Base-by-base conservation (phyloP, 179 eudicot species). In the Spergularia azorica region DNA sequence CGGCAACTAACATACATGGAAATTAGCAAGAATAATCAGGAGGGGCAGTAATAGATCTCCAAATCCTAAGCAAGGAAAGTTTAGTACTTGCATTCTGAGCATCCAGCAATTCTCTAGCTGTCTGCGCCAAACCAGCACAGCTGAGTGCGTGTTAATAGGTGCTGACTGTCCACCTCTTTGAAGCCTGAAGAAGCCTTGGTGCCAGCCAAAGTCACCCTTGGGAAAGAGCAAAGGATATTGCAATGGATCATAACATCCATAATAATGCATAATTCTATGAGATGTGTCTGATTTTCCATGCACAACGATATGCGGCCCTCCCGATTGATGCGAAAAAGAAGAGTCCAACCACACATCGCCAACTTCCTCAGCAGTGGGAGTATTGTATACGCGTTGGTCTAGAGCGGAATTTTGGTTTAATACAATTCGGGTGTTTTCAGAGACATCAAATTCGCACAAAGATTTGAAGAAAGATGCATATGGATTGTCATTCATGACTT, bases 191-290 rank as follows among this genome's bases (percentile, higher is more conserved):
- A 62, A 18, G 0, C 77, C 67, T 48, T 46, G 48, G 11, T 62
- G 38, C 77, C 77, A 74, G 0, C 69, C 60, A 74, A 41, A 39
- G 0, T 61, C 48, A 1, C 77, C 77, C 0, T 26, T 1, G 12
- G 48, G 58, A 4, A 46, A 26, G 7, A 74, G 10, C 0, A 58
- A 18, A 0, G 70, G 77, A 7, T 50, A 63, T 18, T 74, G 20
- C 1, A 63, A 48, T 5, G 55, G 84, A 20, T 72, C 75, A 72
- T 72, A 72, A 10, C 75, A 72, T 0, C 75, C 75, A 72, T 72
- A 72, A 13, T 16, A 72, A 9, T 72, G 75, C 65, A 8, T 39
- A 9, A 59, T 72, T 8, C 39, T n/a, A 9, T 72, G 66, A 2
- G 36, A 2, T 4, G 14, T 2, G 1, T 41, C 0, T 2, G 39